Conservation (phyloP, 148 eudicot genomes). For the Chenopodium suecicum region DNA sequence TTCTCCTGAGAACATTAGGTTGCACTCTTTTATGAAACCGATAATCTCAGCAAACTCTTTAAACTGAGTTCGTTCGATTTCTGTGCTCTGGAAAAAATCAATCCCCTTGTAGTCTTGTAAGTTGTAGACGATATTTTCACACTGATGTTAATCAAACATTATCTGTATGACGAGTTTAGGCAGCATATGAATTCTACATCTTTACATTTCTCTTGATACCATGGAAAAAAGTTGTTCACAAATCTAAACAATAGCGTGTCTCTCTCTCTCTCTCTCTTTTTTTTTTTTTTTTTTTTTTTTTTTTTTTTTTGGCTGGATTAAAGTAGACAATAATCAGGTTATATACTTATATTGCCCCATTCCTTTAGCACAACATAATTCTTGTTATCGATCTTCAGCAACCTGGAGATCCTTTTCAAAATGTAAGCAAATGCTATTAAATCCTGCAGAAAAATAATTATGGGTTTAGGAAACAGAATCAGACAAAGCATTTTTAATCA, state of each 20-base stretch:
- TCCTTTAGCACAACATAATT: conserved; percentile 67
- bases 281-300: too few species aligned
- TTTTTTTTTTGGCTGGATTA: not conserved
- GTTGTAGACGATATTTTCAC: not conserved
- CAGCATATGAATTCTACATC: not conserved
- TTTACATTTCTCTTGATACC: not conserved
- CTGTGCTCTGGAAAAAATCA: too few species aligned
- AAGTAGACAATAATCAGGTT: not conserved
- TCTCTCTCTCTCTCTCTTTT: too few species aligned
- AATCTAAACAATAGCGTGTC: not conserved
- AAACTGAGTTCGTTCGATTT: too few species aligned
- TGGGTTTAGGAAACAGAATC: not conserved
- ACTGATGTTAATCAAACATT: not conserved
- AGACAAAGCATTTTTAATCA: not conserved
- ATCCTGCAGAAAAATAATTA: conserved; percentile 49
- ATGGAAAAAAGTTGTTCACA: too few species aligned
- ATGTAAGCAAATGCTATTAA: conserved; percentile 83
- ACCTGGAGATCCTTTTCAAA: conserved; percentile 75
- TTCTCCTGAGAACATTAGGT: too few species aligned
- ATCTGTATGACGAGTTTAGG: not conserved
- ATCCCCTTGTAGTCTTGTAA: not conserved
- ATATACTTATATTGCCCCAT: conserved; percentile 35
- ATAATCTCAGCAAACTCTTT: too few species aligned
- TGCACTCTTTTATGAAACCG: too few species aligned
- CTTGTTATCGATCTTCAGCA: conserved; percentile 68